These are phyloP conservation scores for Candida morakotiae DNA, from an alignment of 805 yeast species.

Conservation along the genomic window DNA sequence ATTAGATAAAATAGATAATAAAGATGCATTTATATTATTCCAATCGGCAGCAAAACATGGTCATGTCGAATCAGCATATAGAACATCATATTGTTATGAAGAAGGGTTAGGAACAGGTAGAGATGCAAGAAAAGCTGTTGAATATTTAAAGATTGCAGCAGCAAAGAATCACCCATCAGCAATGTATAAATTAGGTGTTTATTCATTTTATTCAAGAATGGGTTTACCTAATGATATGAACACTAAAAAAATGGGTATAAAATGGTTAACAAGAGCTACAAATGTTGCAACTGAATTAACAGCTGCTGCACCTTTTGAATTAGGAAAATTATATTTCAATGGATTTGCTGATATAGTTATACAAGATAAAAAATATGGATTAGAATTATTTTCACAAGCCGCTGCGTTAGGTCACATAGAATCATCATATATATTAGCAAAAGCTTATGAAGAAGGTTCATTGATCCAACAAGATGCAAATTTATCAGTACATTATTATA, in stretches of 20 bases:
- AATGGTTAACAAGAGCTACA: constrained; percentile 88
- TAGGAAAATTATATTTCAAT: constrained; percentile 75
- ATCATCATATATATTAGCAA: constrained; percentile 77
- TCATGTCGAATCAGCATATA: constrained; percentile 85
- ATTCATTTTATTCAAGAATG: constrained; percentile 80
- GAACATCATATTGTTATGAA: constrained; percentile 88
- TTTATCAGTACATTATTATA: constrained; percentile 86
- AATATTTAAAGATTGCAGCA: constrained; percentile 81
- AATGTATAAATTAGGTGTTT: constrained; percentile 86
- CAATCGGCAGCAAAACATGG: constrained; percentile 92
- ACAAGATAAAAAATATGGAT: constrained; percentile 77
- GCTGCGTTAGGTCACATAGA: constrained; percentile 84
- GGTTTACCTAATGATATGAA: constrained; percentile 67
- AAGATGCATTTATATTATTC: constrained; percentile 72
- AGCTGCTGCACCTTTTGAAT: constrained; percentile 91
- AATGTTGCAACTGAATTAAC: constrained; percentile 79
- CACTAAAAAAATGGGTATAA: constrained; percentile 81
- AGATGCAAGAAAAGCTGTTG: constrained; percentile 82
- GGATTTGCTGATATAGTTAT: constrained; percentile 88
- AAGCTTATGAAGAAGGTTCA: constrained; percentile 79
- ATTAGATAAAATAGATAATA: constrained; percentile 72
- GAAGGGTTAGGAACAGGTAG: constrained; percentile 91
- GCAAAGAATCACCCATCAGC: constrained; percentile 94
- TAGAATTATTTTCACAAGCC: constrained; percentile 80
- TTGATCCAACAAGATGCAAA: constrained; percentile 74